Conservation (phyloP, 331 rosid species). For the Prunus yedoensis region DNA sequence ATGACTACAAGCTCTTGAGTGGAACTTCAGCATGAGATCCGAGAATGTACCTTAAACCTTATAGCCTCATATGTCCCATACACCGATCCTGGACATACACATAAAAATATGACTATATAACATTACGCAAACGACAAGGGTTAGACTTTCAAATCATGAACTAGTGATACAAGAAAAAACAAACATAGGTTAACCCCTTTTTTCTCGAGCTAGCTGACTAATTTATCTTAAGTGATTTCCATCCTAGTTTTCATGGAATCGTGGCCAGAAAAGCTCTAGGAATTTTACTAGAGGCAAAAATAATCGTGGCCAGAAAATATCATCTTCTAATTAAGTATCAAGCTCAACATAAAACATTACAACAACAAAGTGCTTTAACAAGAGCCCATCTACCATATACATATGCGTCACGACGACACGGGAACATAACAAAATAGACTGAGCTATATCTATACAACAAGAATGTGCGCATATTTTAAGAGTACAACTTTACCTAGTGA, state of each 20-base stretch:
- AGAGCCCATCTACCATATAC: too few species aligned
- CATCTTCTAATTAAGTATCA: too few species aligned
- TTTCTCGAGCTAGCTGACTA: not conserved
- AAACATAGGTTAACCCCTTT: not conserved
- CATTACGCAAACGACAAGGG: not conserved
- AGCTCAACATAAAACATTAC: too few species aligned
- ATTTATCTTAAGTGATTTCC: not conserved
- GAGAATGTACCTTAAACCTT: constrained; percentile 53
- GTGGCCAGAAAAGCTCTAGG: not conserved
- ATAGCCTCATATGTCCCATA: constrained; percentile 72
- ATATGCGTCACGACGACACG: too few species aligned
- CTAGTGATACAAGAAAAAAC: not conserved
- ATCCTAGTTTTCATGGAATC: not conserved
- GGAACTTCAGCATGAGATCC: constrained; percentile 13
- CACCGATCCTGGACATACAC: constrained; percentile 55
- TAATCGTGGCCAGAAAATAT: too few species aligned
- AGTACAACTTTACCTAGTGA: too few species aligned
- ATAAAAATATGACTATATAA: not conserved
- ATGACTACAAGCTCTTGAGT: not conserved
- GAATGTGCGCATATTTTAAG: too few species aligned
- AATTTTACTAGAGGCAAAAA: not conserved
- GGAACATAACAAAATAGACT: too few species aligned
- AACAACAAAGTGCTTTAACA: too few species aligned
- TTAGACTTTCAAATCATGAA: not conserved
- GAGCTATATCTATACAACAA: too few species aligned